Evolutionary conservation across 2,329 filamentous ascomycete species (phyloP), one percentile per base, ranked within the genome.

Genomic region (Trichoderma atroviride): DNA sequence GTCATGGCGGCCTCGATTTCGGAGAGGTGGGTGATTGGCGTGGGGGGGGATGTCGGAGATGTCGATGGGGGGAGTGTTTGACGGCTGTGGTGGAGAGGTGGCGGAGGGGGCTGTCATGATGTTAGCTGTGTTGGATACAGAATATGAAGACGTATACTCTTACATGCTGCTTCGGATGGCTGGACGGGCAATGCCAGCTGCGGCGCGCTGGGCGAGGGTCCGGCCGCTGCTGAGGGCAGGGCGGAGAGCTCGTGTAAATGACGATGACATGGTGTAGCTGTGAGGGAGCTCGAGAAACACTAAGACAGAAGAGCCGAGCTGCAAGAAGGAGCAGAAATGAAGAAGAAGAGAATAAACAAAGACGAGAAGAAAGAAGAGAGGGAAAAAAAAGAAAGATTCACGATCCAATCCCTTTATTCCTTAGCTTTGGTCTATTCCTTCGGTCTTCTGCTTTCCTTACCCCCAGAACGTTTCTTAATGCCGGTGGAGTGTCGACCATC

Each of bases 1-100:
- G 90, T 88, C 92, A 99, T 97, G 77, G 96, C 88, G 16, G 87
- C 77, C 83, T 99, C 96, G 70, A 92, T 90, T 82, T 99, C 96
- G 74, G 93, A 96, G 73, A 97, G 86, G 81, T 97, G 94, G 55
- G 92, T 92, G 82, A 99, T 97, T 64, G 96, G 96, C 6, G 95
- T 97, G 0, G 96, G 95, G 0, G 0, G 91, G 90, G 73, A 97
- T 87, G 59, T 92, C 89, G 71, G 90, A 86, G 75, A 97, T 89
- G 80, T 96, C 86, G 70, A 84, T 61, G 65, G 73, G 76, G 76
- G 74, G 81, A 80, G 74, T 83, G 86, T 74, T 85, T 85, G 71
- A 82, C 79, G 56, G 85, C 73, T 0, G 90, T 91, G 60, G 86
- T 86, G 47, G 89, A 91, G 69, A 93, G 85, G 24, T 84, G 76